Evolutionary conservation across 1,284 basidiomycete species (phyloP), one percentile per base, ranked within the genome.

Genomic region (Ganoderma boninense): DNA sequence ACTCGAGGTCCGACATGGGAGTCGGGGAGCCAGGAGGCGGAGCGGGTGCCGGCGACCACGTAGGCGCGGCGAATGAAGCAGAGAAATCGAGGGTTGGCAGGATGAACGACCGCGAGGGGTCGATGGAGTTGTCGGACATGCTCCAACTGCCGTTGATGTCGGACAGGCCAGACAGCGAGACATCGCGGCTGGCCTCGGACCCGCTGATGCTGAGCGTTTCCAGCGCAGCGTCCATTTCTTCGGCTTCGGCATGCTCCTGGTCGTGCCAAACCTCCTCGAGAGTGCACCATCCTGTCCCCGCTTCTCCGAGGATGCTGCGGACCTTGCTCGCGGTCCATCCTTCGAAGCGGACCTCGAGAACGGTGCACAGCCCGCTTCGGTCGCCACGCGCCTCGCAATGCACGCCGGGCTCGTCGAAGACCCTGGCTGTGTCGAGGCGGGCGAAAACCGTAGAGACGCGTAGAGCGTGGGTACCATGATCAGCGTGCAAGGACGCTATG

Each of bases 61-160:
- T 67, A 3, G 69, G 70, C 3, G 69, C 73, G 4, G 75, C 66
- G 73, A 82, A 81, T 29, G 79, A 80, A 16, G 82, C 79, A 0
- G 91, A 91, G 73, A 93, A 86, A 78, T 94, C 92, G 67, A 94
- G 84, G 0, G 89, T 91, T 2, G 92, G 92, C 18, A 94, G 79
- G 14, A 93, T 80, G 70, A 94, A 85, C 2, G 89, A 90, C 43
- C 84, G 81, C 1, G 89, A 79, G 1, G 89, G 87, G 76, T 90
- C 88, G 62, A 80, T 80, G 65, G 67, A 78, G 4, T 66, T 62
- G 13, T 67, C 49, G 1, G 64, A 60, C 40, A 68, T 52, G 23
- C 49, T 52, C 49, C 49, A 52, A 11, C 49, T 52, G 23, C 49
- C 49, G 13, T 52, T 52, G 10, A 52, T 42, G 29, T 57, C 69